These are phyloP conservation scores for Rhododendron williamsianum DNA, from an alignment of 148 eudicot genomes.

Conservation along the genomic window DNA sequence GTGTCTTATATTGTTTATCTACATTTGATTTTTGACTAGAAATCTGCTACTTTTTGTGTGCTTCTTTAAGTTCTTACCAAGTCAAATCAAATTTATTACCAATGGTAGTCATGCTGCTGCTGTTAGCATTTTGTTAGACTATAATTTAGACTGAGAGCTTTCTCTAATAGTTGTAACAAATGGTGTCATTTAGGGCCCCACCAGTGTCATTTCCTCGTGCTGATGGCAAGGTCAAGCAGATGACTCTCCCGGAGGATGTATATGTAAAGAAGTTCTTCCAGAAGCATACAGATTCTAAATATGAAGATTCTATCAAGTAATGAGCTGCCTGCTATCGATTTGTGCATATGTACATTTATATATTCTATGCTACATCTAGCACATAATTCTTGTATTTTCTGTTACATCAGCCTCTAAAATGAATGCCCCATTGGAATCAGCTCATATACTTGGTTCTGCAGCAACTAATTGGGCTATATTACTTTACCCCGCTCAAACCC, in stretches of 20 bases:
- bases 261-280: constrained; percentile 59
- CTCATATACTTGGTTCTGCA: background rate
- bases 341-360: background rate
- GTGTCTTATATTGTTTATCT: background rate
- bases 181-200: constrained; percentile 58
- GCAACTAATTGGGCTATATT: background rate
- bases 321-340: background rate
- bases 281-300: constrained; percentile 69
- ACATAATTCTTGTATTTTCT: background rate
- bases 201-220: constrained; percentile 75
- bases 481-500: no score
- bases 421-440: background rate
- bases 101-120: background rate
- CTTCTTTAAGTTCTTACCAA: background rate
- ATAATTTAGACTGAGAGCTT: background rate
- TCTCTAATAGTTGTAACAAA: constrained; percentile 4
- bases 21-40: background rate
- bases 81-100: background rate
- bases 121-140: background rate
- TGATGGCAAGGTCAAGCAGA: constrained; percentile 50
- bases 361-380: background rate
- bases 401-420: background rate
- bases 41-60: background rate
- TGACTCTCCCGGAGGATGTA: constrained; percentile 73
- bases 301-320: constrained; percentile 84